Conservation (phyloP, 208 protist genomes). For the Wallacemonas collosoma region DNA sequence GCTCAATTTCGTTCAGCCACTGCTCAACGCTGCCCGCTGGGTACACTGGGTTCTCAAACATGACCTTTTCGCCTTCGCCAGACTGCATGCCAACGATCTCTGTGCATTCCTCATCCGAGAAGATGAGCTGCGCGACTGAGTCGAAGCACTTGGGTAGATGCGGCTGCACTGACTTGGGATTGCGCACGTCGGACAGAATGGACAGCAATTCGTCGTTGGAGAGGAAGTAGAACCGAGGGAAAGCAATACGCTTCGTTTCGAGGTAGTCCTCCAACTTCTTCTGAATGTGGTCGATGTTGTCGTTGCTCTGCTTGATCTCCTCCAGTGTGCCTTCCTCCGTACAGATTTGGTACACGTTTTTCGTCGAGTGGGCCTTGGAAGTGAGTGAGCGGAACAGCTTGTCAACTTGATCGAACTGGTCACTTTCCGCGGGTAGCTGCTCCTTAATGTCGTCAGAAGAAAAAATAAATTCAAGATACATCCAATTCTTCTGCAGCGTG, state of each 20-base stretch:
- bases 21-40: conserved; percentile 93
- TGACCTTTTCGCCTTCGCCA: conserved; percentile 91
- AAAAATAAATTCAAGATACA: conserved; percentile 99
- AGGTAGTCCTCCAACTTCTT: conserved; percentile 97
- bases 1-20: conserved; percentile 95
- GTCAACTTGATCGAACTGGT: conserved; percentile 91
- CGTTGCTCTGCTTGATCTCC: conserved; percentile 81
- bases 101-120: conserved; percentile 70
- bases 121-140: conserved; percentile 90
- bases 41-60: conserved; percentile 85
- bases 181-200: conserved; percentile 97
- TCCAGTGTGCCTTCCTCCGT: conserved; percentile 81
- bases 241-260: conserved; percentile 95
- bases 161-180: conserved; percentile 95
- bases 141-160: conserved; percentile 97
- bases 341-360: conserved; percentile 91
- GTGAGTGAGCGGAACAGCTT: conserved; percentile 91
- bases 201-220: conserved; percentile 98
- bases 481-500: conserved; percentile 96
- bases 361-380: conserved; percentile 72
- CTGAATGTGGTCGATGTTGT: conserved; percentile 94
- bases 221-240: conserved; percentile 98
- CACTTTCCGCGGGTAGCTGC: conserved; percentile 91
- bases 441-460: conserved; percentile 96
- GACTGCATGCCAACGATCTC: conserved; percentile 92